These are phyloP conservation scores for Amphibolis antarctica DNA, from an alignment of 106 monocot species.

Conservation along the genomic window DNA sequence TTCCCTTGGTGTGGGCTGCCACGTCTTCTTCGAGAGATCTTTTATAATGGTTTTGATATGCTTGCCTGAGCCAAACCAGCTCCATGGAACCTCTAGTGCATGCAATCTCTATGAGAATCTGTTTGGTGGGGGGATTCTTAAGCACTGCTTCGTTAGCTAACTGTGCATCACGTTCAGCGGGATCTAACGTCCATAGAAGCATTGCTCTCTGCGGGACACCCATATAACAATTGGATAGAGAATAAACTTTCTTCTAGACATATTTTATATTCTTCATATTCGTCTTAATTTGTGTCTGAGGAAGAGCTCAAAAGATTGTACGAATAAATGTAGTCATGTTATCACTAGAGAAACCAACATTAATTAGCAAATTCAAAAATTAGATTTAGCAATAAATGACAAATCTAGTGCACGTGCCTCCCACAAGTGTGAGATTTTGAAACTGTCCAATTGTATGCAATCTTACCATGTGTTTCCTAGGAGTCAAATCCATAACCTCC, in stretches of 20 bases:
- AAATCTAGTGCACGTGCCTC: no score
- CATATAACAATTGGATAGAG: not conserved
- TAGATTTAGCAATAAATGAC: no score
- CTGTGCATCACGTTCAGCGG: conserved; percentile 59
- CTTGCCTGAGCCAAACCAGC: conserved; percentile 33
- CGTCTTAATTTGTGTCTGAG: no score
- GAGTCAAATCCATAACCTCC: no score
- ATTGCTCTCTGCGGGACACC: conserved; percentile 36
- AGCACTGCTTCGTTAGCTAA: conserved; percentile 41
- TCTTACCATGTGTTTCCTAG: no score
- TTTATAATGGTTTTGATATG: conserved; percentile 62
- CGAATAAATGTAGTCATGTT: no score
- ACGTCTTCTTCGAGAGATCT: conserved; percentile 85
- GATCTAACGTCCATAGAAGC: conserved; percentile 62
- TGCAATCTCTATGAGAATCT: conserved; percentile 55
- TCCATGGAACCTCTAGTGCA: conserved; percentile 33
- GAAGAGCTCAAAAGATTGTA: no score
- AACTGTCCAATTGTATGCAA: no score
- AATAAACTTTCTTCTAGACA: not conserved
- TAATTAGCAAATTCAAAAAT: no score
- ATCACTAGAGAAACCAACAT: no score
- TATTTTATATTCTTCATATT: no score
- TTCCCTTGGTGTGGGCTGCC: conserved; percentile 48
- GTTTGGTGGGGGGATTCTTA: conserved; percentile 38
- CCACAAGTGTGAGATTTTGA: no score